phyloP scores from a whole-genome alignment of 345 rosid species.

The Turritis glabra region DNA sequence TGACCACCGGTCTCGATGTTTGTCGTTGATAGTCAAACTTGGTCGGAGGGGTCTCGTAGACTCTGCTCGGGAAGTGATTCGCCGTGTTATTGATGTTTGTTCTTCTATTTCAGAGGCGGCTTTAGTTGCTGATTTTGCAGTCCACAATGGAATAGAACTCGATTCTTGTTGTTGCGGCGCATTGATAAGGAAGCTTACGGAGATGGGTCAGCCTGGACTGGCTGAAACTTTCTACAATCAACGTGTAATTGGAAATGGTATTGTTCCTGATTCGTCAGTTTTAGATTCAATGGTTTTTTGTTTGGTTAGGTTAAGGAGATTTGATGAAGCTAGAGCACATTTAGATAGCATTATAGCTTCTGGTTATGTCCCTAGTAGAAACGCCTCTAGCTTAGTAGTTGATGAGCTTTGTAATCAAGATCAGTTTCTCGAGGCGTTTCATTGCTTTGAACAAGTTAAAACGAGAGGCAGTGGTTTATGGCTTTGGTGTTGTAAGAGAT shows the following conservation, averaged over 20 bases:
- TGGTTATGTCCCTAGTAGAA: conserved; percentile 39
- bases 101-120: conserved; percentile 45
- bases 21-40: conserved; percentile 52
- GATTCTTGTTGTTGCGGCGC: conserved; percentile 37
- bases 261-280: conserved; percentile 45
- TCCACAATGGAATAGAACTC: conserved; percentile 46
- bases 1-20: conserved; percentile 45
- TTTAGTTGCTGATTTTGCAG: conserved; percentile 44
- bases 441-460: conserved; percentile 39
- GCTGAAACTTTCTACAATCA: conserved; percentile 48
- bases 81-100: conserved; percentile 42
- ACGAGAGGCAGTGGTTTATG: conserved; percentile 42
- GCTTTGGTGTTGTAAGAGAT: conserved; percentile 45
- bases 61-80: conserved; percentile 49
- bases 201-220: conserved; percentile 43
- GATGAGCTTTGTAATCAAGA: conserved; percentile 44
- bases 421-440: conserved; percentile 53
- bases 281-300: conserved; percentile 56
- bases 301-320: conserved; percentile 50
- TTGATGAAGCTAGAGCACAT: conserved; percentile 52
- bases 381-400: conserved; percentile 46
- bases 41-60: conserved; percentile 44
- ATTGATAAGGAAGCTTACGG: conserved; percentile 49
- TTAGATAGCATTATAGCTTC: conserved; percentile 48
- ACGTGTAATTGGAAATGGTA: conserved; percentile 44